Base-by-base conservation (phyloP, 768 basidiomycete genomes). In the Rubroboletus satanas region DNA sequence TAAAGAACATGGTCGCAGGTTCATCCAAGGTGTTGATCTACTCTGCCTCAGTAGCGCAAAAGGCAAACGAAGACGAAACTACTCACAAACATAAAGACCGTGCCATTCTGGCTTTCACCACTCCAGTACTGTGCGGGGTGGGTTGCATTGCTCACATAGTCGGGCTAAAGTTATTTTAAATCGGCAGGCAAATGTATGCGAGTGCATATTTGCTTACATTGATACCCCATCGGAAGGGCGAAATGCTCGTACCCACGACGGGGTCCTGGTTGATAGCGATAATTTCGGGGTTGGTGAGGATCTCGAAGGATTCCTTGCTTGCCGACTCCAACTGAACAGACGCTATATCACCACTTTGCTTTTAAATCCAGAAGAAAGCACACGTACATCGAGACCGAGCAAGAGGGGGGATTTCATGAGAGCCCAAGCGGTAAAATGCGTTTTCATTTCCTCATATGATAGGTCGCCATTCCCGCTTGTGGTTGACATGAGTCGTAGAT, bases 51-150 rank as follows among this genome's bases (percentile, higher is more conserved):
- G 46, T 5, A 6, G 45, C 10, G 10, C 7, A 33, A 23, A 11
- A n/a, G 1, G 10, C 15, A 31, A 23, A 37, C 2, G 0, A 9
- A 0, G 17, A 32, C 17, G 10, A 43, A 44, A 37, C 29, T 14
- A 45, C 78, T 54, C 57, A 85, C 85, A 28, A 87, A 74, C 85
- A 87, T 87, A 62, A 87, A 74, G 0, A 86, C 74, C 1, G 82
- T 82, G 46, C 85, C 85, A 49, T 85, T 82, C 65, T 84, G 73
- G 52, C 79, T 81, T 59, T 79, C 74, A 4, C 85, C 85, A 57
- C 83, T 85, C 85, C 85, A 87, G 64, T 81, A 87, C 56, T 84
- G 80, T n/a, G 85, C 83, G 1, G 85, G 85, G 62, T 81, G 78
- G 0, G 77, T 78, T 32, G 59, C 67, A 52, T 74, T 72, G 52